Evolutionary conservation across 2,329 filamentous ascomycete species (phyloP).

Genomic region (Curvularia spicifera): DNA sequence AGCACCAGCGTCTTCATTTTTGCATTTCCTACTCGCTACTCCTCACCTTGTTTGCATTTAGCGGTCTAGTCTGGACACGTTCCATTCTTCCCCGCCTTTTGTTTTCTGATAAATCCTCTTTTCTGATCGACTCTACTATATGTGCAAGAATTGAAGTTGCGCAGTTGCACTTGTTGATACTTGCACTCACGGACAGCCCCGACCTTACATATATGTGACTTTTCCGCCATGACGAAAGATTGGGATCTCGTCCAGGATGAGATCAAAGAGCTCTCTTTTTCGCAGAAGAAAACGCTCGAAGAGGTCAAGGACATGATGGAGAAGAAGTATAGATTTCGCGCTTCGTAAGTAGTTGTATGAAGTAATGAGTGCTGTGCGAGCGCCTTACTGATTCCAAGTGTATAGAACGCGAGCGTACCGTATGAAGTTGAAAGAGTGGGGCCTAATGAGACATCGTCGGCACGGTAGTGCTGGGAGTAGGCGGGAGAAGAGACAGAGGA

Average conservation of each 20-base stretch:
- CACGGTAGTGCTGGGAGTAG: slow-evolving; percentile 12
- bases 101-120: no score
- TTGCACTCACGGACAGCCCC: not conserved
- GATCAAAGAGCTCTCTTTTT: slow-evolving; percentile 43
- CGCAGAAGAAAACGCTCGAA: slow-evolving; percentile 42
- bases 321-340: slow-evolving; percentile 39
- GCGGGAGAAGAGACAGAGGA: slow-evolving; percentile 4
- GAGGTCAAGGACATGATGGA: slow-evolving; percentile 47
- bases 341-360: slow-evolving; percentile 37
- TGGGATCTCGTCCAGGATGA: slow-evolving; percentile 39
- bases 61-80: no score
- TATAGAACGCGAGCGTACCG: slow-evolving; percentile 46
- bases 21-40: not conserved
- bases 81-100: no score
- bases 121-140: no score
- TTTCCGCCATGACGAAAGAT: slow-evolving; percentile 40
- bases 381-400: slow-evolving; percentile 3
- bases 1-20: not conserved
- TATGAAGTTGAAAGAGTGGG: slow-evolving; percentile 49
- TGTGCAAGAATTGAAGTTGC: not conserved
- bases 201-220: not conserved
- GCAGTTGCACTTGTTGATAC: not conserved
- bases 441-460: slow-evolving; percentile 35
- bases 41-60: no score
- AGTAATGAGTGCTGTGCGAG: not conserved